phyloP scores from a whole-genome alignment of 192 early-diverging fungal species.

The Powellomyces hirtus region DNA sequence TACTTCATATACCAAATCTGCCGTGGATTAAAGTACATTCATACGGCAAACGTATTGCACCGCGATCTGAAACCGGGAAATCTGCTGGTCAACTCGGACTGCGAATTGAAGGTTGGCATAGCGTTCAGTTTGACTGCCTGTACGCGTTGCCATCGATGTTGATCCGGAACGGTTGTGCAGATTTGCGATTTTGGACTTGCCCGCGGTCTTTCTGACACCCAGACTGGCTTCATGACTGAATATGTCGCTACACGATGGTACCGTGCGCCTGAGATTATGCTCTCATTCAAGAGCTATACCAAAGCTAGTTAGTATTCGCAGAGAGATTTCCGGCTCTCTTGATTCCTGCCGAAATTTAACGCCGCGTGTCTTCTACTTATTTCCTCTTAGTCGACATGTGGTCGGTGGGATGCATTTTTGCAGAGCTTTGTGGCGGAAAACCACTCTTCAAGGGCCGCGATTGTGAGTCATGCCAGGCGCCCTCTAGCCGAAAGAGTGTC shows the following conservation, averaged over 20 bases:
- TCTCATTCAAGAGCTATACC: conserved; percentile 96
- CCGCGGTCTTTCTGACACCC: conserved; percentile 80
- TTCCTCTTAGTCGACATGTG: conserved; percentile 76
- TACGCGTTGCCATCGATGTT: background rate
- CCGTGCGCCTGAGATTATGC: conserved; percentile 97
- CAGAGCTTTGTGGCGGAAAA: conserved; percentile 89
- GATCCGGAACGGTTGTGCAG: no score
- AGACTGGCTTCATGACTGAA: conserved; percentile 96
- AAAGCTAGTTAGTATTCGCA: conserved; percentile 89
- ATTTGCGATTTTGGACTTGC: conserved; percentile 99
- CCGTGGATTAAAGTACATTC: conserved; percentile 89
- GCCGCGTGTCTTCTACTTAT: no score
- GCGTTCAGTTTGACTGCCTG: no score
- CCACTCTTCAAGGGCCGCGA: conserved; percentile 96
- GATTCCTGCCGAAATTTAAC: no score
- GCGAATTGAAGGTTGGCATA: conserved; percentile 78
- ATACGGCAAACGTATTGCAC: conserved; percentile 90
- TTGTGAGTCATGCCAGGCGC: conserved; percentile 58
- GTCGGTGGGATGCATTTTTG: conserved; percentile 99
- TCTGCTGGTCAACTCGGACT: conserved; percentile 95
- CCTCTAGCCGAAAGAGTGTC: no score
- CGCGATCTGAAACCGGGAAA: conserved; percentile 95
- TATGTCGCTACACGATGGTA: conserved; percentile 99
- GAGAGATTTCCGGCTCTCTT: background rate
- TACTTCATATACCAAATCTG: conserved; percentile 89